phyloP scores from a whole-genome alignment of 768 basidiomycete species.

The Mycena amicta region DNA sequence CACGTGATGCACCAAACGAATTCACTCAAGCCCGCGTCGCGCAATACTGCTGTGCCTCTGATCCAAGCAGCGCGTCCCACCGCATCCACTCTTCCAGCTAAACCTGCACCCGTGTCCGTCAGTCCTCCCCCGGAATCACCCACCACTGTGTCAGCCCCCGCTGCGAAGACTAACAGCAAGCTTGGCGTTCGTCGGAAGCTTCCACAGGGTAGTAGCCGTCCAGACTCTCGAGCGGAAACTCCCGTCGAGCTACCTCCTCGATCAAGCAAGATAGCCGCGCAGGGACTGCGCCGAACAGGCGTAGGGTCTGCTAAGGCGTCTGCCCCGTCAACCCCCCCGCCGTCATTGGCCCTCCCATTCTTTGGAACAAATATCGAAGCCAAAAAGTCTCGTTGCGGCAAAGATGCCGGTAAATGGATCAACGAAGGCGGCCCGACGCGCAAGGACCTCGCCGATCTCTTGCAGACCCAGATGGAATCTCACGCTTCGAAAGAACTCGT shows the following conservation, averaged over 20 bases:
- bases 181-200: constrained; percentile 70
- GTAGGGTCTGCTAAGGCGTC: constrained; percentile 33
- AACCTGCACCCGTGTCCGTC: constrained; percentile 28
- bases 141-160: constrained; percentile 34
- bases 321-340: constrained; percentile 33
- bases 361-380: constrained; percentile 58
- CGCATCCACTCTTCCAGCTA: constrained; percentile 29
- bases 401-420: constrained; percentile 81
- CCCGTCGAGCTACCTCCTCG: constrained; percentile 38
- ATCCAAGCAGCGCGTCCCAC: constrained; percentile 79
- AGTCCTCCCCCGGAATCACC: constrained; percentile 52
- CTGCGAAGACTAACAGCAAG: constrained; percentile 49
- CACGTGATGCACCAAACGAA: constrained; percentile 85
- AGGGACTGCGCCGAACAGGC: constrained; percentile 44
- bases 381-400: constrained; percentile 67
- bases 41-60: constrained; percentile 78
- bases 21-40: constrained; percentile 89
- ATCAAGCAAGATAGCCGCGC: constrained; percentile 39
- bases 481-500: constrained; percentile 77
- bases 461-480: constrained; percentile 92
- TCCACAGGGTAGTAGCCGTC: constrained; percentile 61
- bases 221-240: constrained; percentile 51
- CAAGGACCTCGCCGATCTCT: constrained; percentile 82
- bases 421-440: constrained; percentile 83
- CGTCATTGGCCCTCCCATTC: constrained; percentile 46